Evolutionary conservation across 306 rosid species (phyloP).

Genomic region (Quercus dentata): DNA sequence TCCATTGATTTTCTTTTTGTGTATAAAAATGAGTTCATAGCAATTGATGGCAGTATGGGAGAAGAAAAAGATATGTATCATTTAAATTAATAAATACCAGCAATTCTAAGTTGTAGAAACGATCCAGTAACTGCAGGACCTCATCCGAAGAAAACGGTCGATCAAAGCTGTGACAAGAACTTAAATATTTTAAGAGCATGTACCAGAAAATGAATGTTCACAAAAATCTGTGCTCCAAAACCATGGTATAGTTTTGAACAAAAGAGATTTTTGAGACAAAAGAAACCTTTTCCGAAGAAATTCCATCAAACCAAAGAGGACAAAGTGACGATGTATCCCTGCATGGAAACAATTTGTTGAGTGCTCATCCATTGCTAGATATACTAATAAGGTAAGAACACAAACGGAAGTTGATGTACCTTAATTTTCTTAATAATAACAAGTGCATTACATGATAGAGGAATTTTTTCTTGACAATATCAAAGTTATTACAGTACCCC

Average conservation of each 20-base stretch:
- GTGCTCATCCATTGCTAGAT: not conserved
- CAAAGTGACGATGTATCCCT: conserved; percentile 96
- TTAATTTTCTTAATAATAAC: not conserved
- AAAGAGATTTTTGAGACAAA: conserved; percentile 13
- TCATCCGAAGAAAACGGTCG: conserved; percentile 83
- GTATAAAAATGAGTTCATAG: not conserved
- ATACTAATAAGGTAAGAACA: conserved; percentile 12
- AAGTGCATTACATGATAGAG: conserved; percentile 7
- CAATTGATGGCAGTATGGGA: not conserved
- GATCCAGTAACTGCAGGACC: conserved; percentile 88
- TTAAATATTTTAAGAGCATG: conserved; percentile 13
- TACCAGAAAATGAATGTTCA: conserved; percentile 4
- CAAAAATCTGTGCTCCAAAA: conserved; percentile 4
- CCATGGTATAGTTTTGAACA: conserved; percentile 2
- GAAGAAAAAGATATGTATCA: not conserved
- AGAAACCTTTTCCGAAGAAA: conserved; percentile 77
- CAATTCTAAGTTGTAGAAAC: conserved; percentile 92
- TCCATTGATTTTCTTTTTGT: not conserved
- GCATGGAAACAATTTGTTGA: conserved; percentile 18
- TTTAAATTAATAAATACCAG: conserved; percentile 49
- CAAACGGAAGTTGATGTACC: conserved; percentile 9
- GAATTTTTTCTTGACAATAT: conserved; percentile 13
- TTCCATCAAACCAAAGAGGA: conserved; percentile 92
- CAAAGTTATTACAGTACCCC: conserved; percentile 2
- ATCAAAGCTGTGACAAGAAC: conserved; percentile 58